These are phyloP conservation scores for Alternaria tenuissima DNA, from an alignment of 2,329 filamentous ascomycete genomes.

Conservation along the genomic window DNA sequence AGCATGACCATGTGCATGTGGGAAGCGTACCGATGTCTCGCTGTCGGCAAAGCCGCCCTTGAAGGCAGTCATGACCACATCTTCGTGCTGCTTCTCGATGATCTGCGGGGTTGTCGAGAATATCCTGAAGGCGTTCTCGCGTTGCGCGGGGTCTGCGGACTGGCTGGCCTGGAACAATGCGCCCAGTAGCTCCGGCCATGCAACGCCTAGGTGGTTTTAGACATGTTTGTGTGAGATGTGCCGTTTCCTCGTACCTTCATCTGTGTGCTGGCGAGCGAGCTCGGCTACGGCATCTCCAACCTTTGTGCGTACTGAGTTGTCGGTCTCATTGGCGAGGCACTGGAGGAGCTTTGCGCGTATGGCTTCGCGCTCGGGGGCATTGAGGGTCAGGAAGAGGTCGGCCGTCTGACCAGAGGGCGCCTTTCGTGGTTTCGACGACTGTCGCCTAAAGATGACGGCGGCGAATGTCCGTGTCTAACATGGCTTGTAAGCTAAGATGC, in stretches of 20 bases:
- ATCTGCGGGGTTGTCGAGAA: constrained; percentile 95
- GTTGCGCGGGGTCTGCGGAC: constrained; percentile 80
- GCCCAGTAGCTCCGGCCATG: constrained; percentile 88
- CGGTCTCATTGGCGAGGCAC: constrained; percentile 75
- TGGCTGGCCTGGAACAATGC: constrained; percentile 91
- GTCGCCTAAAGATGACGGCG: constrained; percentile 91
- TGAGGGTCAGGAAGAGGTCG: constrained; percentile 86
- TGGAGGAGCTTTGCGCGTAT: constrained; percentile 87
- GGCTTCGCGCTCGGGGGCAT: constrained; percentile 73
- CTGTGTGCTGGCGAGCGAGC: constrained; percentile 91
- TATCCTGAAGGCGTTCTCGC: constrained; percentile 93
- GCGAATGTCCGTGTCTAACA: constrained; percentile 85
- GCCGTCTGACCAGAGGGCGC: constrained; percentile 71
- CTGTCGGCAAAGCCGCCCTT: constrained; percentile 91
- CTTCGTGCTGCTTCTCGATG: constrained; percentile 94
- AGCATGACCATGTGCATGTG: neutral
- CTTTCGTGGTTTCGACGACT: constrained; percentile 88
- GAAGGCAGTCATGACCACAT: constrained; percentile 87
- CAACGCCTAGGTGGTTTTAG: constrained; percentile 66
- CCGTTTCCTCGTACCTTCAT: constrained; percentile 72
- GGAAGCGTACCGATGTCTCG: constrained; percentile 70
- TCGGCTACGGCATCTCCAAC: constrained; percentile 98
- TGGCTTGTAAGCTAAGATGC: constrained; percentile 11
- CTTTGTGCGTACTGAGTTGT: constrained; percentile 85
- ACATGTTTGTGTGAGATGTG: neutral